Percentiles rank a stretch among this genome's conserved stretches.
Evolutionary conservation across 768 basidiomycete species (phyloP).

Genomic region (Russula emetica): DNA sequence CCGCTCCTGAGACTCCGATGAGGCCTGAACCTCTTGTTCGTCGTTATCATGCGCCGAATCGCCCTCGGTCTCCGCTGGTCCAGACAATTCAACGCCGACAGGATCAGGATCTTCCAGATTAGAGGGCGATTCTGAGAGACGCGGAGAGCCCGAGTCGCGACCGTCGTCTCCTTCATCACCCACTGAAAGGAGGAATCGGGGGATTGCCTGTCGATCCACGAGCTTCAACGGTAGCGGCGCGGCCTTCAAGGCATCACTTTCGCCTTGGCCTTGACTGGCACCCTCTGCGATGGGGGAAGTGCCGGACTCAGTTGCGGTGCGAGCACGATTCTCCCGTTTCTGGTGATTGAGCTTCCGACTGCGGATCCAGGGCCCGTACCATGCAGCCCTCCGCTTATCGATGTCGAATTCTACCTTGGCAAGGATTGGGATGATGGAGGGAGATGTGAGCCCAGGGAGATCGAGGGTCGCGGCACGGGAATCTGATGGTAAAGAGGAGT

Average conservation of each 20-base stretch:
- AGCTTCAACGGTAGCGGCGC: slow-evolving; percentile 49
- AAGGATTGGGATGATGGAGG: slow-evolving; percentile 73
- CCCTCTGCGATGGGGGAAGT: slow-evolving; percentile 25
- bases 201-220: slow-evolving; percentile 40
- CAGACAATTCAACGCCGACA: slow-evolving; percentile 36
- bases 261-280: slow-evolving; percentile 29
- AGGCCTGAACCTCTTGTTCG: slow-evolving; percentile 36
- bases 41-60: slow-evolving; percentile 43
- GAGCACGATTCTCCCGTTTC: slow-evolving; percentile 41
- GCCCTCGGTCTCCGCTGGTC: slow-evolving; percentile 29
- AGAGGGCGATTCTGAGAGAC: slow-evolving; percentile 25
- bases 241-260: slow-evolving; percentile 29
- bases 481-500: slow-evolving; percentile 35
- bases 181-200: slow-evolving; percentile 27
- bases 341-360: slow-evolving; percentile 57
- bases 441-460: slow-evolving; percentile 60
- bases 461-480: slow-evolving; percentile 48
- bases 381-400: slow-evolving; percentile 69
- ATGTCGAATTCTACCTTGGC: slow-evolving; percentile 97
- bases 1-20: slow-evolving; percentile 31
- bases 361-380: slow-evolving; percentile 83
- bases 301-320: slow-evolving; percentile 1
- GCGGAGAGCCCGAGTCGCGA: slow-evolving; percentile 17
- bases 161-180: slow-evolving; percentile 28
- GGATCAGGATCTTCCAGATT: slow-evolving; percentile 36